Evolutionary conservation across 208 protist genomes (phyloP).

Genomic region (Trypanosoma brucei): DNA sequence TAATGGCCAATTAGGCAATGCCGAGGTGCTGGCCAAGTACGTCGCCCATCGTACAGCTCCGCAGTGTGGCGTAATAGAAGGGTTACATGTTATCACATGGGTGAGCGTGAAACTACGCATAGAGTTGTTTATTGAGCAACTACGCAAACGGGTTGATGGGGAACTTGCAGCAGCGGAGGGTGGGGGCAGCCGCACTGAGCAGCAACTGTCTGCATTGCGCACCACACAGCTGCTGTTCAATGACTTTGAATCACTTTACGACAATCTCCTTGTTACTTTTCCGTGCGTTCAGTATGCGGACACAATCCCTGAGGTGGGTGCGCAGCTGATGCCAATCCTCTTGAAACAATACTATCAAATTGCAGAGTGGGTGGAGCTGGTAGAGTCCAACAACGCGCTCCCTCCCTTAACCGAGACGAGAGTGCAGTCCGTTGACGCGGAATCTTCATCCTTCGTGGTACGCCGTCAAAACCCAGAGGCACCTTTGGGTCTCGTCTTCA

Average conservation of each 20-base stretch:
- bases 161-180: slow-evolving; percentile 22
- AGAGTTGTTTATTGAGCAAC: slow-evolving; percentile 41
- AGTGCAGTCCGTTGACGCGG: slow-evolving; percentile 29
- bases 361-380: slow-evolving; percentile 48
- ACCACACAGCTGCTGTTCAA: slow-evolving; percentile 48
- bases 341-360: slow-evolving; percentile 65
- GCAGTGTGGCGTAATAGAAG: slow-evolving; percentile 39
- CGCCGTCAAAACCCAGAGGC: slow-evolving; percentile 29
- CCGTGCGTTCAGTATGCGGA: slow-evolving; percentile 35
- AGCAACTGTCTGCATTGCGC: slow-evolving; percentile 33
- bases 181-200: slow-evolving; percentile 3
- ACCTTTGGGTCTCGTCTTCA: slow-evolving; percentile 71
- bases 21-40: slow-evolving; percentile 19
- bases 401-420: slow-evolving; percentile 35
- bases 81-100: slow-evolving; percentile 47
- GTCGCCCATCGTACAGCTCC: slow-evolving; percentile 40
- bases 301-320: slow-evolving; percentile 13
- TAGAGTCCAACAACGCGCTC: slow-evolving; percentile 29
- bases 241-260: slow-evolving; percentile 51
- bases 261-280: slow-evolving; percentile 46
- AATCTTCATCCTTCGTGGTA: slow-evolving; percentile 34
- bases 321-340: slow-evolving; percentile 30
- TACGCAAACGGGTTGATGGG: slow-evolving; percentile 32
- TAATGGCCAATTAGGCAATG: slow-evolving; percentile 12
- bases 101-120: slow-evolving; percentile 60